Evolutionary conservation across 306 rosid species (phyloP).

Genomic region (Trichosanthes cucumerina): DNA sequence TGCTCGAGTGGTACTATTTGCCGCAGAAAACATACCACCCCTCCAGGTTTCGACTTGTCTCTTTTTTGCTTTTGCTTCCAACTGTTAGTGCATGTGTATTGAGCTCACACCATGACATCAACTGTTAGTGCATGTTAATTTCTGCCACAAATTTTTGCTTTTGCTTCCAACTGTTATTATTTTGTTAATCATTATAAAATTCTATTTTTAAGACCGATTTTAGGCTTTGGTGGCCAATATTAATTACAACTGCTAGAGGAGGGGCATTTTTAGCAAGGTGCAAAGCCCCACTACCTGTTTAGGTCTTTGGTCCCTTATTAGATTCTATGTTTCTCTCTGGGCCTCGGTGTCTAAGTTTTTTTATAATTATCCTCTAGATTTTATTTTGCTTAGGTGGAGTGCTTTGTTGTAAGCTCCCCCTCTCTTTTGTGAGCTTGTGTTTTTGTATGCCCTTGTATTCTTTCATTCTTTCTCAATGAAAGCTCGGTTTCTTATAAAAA

Average conservation of each 20-base stretch:
- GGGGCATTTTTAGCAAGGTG: not conserved
- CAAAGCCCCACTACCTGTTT: not conserved
- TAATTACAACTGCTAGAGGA: not conserved
- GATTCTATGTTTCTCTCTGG: no score
- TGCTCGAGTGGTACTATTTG: conserved; percentile 85
- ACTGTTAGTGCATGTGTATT: not conserved
- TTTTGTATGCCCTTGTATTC: no score
- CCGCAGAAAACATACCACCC: conserved; percentile 94
- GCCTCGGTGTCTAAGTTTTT: no score
- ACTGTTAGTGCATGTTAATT: not conserved
- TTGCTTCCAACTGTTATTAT: no score
- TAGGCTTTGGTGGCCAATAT: not conserved
- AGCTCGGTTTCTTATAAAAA: no score
- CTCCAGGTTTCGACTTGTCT: conserved; percentile 47
- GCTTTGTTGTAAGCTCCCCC: no score
- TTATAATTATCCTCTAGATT: no score
- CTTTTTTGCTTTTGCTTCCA: not conserved
- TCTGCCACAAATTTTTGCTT: not conserved
- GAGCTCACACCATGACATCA: no score
- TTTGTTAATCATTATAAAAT: not conserved
- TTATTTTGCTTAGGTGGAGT: no score
- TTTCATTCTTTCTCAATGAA: no score
- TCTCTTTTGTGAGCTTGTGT: no score
- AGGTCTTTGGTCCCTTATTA: no score
- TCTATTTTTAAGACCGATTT: not conserved